A percentile compares a stretch with the other conserved stretches of the same genome.
These are phyloP conservation scores for Entonaema liquescens DNA, from an alignment of 495 filamentous ascomycete species.

Conservation along the genomic window DNA sequence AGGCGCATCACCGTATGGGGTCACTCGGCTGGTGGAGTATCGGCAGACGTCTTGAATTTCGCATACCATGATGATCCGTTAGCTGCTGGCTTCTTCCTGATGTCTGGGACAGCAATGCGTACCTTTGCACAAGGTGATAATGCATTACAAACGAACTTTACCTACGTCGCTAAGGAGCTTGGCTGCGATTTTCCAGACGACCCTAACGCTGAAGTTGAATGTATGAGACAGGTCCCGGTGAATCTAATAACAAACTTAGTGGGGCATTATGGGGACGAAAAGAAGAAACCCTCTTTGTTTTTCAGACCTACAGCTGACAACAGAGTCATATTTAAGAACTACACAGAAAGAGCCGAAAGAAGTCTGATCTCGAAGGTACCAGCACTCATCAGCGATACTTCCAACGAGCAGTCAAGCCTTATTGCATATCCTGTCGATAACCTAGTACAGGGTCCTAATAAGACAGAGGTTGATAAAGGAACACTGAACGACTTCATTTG, in stretches of 20 bases:
- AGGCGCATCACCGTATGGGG: constrained; percentile 65
- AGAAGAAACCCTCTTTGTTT: constrained; percentile 45
- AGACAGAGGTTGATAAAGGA: constrained; percentile 44
- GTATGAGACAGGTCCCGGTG: constrained; percentile 54
- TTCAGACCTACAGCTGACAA: constrained; percentile 57
- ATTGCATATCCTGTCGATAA: constrained; percentile 47
- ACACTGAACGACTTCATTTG: constrained; percentile 48
- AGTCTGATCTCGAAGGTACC: constrained; percentile 45
- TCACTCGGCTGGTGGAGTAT: constrained; percentile 57
- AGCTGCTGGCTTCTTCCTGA: constrained; percentile 54
- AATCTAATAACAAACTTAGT: constrained; percentile 51
- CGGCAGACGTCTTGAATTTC: constrained; percentile 55
- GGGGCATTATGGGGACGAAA: constrained; percentile 50
- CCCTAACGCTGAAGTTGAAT: constrained; percentile 49
- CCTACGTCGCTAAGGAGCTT: constrained; percentile 51
- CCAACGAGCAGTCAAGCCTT: constrained; percentile 53
- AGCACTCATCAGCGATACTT: constrained; percentile 52
- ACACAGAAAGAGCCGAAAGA: constrained; percentile 45
- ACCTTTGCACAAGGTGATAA: constrained; percentile 46
- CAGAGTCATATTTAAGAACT: constrained; percentile 54
- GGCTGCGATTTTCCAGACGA: constrained; percentile 52
- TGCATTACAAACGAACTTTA: constrained; percentile 53
- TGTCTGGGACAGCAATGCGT: constrained; percentile 55
- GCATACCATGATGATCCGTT: constrained; percentile 59
- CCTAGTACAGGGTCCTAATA: constrained; percentile 47